phyloP scores from a whole-genome alignment of 345 rosid species.

The Euclidium syriacum region DNA sequence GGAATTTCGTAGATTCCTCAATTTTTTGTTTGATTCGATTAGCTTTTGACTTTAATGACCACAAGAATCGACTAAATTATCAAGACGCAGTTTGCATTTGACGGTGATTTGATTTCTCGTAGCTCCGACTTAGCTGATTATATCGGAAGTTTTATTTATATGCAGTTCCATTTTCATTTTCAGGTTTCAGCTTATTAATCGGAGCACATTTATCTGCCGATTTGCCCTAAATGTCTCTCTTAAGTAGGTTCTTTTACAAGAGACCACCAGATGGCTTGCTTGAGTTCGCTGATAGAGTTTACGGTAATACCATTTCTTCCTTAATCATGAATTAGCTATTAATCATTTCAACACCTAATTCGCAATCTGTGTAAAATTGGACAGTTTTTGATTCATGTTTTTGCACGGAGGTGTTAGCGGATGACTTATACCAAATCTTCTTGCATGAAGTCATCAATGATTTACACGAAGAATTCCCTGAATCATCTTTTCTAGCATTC shows the following conservation, averaged over 20 bases:
- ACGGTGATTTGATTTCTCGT: background rate
- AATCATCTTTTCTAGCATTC: constrained; percentile 70
- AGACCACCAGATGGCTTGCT: constrained; percentile 98
- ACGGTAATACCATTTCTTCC: constrained; percentile 43
- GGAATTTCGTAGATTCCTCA: background rate
- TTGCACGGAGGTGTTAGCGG: constrained; percentile 77
- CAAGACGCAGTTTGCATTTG: background rate
- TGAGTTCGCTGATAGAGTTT: constrained; percentile 92
- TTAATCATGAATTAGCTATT: background rate
- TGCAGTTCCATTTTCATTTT: background rate
- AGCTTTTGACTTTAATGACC: constrained; percentile 26
- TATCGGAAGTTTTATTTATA: background rate
- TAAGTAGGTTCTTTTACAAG: constrained; percentile 83
- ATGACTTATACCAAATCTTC: constrained; percentile 61
- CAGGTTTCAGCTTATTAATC: constrained; percentile 19
- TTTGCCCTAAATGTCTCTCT: constrained; percentile 53
- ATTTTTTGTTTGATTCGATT: constrained; percentile 7
- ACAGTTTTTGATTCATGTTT: constrained; percentile 97
- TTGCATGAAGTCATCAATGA: constrained; percentile 70
- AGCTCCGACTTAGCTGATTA: background rate
- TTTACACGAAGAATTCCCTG: constrained; percentile 80
- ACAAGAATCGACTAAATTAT: background rate
- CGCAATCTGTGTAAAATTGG: background rate
- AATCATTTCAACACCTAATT: background rate
- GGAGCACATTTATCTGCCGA: background rate